Evolutionary conservation across 2,329 filamentous ascomycete genomes (phyloP).

Genomic region (Fusarium sp.): DNA sequence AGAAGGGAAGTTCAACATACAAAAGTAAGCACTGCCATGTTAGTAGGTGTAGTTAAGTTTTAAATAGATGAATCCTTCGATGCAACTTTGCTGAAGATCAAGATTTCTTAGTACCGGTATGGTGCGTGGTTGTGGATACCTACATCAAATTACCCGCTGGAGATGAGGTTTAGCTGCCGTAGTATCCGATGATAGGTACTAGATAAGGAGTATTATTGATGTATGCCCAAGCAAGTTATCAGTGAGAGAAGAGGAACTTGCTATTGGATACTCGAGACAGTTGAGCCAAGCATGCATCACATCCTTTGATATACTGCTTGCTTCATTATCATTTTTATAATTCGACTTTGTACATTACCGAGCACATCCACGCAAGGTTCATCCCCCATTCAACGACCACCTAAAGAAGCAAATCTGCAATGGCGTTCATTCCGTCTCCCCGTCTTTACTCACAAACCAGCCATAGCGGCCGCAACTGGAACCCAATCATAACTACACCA

Average conservation of each 20-base stretch:
- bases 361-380: too few relatives aligned
- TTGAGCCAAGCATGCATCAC: not conserved
- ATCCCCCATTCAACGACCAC: not conserved
- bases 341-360: too few relatives aligned
- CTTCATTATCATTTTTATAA: too few relatives aligned
- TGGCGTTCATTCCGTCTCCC: not conserved
- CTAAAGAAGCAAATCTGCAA: not conserved
- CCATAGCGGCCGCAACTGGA: not conserved
- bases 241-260: not conserved
- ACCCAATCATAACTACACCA: not conserved
- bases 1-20: too few relatives aligned
- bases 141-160: too few relatives aligned
- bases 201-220: conserved; percentile 16
- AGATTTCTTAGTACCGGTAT: conserved; percentile 4
- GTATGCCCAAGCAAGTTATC: not conserved
- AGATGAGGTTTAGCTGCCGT: conserved; percentile 11
- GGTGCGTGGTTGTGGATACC: conserved; percentile 35
- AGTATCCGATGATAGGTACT: conserved; percentile 24
- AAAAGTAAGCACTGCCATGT: too few relatives aligned
- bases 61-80: conserved; percentile 18
- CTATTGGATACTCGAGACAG: not conserved
- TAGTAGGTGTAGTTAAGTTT: not conserved
- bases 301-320: too few relatives aligned
- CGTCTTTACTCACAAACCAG: not conserved
- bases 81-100: conserved; percentile 8